These are phyloP conservation scores for Trametes elegans DNA, from an alignment of 768 basidiomycete species.

Conservation along the genomic window DNA sequence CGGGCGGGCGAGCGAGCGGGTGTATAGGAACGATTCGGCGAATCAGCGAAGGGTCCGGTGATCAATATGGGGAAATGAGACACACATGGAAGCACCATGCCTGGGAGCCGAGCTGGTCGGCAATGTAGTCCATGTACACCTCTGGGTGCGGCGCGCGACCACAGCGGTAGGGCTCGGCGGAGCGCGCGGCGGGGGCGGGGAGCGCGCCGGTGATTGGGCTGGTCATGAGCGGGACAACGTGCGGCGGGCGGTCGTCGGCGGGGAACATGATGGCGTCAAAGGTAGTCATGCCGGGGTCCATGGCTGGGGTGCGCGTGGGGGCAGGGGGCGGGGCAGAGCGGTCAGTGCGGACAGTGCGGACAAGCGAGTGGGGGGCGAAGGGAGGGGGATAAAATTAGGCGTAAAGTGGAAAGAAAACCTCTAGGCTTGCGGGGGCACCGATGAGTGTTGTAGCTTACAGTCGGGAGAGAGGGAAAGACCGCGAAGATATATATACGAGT, in stretches of 20 bases:
- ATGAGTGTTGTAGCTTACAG: slow-evolving; percentile 12
- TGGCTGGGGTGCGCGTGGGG: slow-evolving; percentile 25
- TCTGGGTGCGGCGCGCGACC: slow-evolving; percentile 80
- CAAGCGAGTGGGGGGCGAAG: background rate
- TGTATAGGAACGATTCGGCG: slow-evolving; percentile 9
- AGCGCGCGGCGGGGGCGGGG: slow-evolving; percentile 8
- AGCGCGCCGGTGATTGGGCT: slow-evolving; percentile 52
- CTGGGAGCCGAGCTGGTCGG: slow-evolving; percentile 63
- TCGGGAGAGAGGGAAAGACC: slow-evolving; percentile 1
- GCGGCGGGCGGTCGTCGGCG: slow-evolving; percentile 74
- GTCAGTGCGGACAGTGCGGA: background rate
- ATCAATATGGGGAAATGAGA: slow-evolving; percentile 11
- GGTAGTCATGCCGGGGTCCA: slow-evolving; percentile 59
- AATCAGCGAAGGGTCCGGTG: slow-evolving; percentile 18
- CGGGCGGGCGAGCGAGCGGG: slow-evolving; percentile 18
- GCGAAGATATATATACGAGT: slow-evolving; percentile 18
- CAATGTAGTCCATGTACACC: slow-evolving; percentile 83
- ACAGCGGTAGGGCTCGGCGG: slow-evolving; percentile 37
- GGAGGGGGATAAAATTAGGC: slow-evolving; percentile 6
- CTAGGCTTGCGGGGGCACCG: slow-evolving; percentile 4
- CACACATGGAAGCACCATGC: slow-evolving; percentile 74
- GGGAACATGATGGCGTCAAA: slow-evolving; percentile 77
- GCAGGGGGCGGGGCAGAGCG: background rate
- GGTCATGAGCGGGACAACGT: slow-evolving; percentile 71
- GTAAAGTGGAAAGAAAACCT: slow-evolving; percentile 7